These are phyloP conservation scores for Paraphaeosphaeria minitans DNA, from an alignment of 2,329 filamentous ascomycete species.

Conservation along the genomic window DNA sequence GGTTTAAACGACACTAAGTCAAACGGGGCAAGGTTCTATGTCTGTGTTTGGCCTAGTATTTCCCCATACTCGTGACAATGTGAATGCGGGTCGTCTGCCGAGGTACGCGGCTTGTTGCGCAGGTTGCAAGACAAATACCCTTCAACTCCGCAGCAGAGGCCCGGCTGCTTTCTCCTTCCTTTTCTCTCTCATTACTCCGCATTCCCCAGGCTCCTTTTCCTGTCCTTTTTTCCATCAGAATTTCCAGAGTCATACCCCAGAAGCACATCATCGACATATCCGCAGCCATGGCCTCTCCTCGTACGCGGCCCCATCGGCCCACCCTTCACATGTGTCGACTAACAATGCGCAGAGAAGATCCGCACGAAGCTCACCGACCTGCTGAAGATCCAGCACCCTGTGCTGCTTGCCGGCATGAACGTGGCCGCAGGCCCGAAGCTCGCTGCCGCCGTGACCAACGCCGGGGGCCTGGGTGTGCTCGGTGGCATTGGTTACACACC, in stretches of 20 bases:
- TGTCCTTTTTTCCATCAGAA: background rate
- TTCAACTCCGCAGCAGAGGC: slow-evolving; percentile 17
- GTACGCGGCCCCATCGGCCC: slow-evolving; percentile 58
- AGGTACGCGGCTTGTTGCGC: slow-evolving; percentile 26
- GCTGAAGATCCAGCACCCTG: slow-evolving; percentile 95
- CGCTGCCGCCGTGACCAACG: slow-evolving; percentile 95
- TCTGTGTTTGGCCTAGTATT: no score
- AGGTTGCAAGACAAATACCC: slow-evolving; percentile 11
- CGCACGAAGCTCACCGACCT: slow-evolving; percentile 93
- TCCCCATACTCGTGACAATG: slow-evolving; percentile 7
- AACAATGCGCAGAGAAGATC: slow-evolving; percentile 70
- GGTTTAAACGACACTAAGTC: background rate
- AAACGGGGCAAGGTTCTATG: no score
- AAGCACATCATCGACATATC: slow-evolving; percentile 14
- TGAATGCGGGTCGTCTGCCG: slow-evolving; percentile 19
- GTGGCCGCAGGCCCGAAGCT: slow-evolving; percentile 96
- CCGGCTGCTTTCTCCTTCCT: no score
- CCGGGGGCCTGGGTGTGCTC: slow-evolving; percentile 94
- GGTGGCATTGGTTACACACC: slow-evolving; percentile 95
- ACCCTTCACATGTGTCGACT: slow-evolving; percentile 32
- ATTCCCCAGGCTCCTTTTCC: background rate
- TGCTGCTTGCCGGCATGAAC: slow-evolving; percentile 98
- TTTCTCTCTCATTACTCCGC: background rate
- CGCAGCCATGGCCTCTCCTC: slow-evolving; percentile 74
- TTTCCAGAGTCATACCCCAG: slow-evolving; percentile 1